Evolutionary conservation across 1,139 yeast species (phyloP), one percentile per base, ranked within the genome.

Genomic region (Casaregolazyma lundiana): DNA sequence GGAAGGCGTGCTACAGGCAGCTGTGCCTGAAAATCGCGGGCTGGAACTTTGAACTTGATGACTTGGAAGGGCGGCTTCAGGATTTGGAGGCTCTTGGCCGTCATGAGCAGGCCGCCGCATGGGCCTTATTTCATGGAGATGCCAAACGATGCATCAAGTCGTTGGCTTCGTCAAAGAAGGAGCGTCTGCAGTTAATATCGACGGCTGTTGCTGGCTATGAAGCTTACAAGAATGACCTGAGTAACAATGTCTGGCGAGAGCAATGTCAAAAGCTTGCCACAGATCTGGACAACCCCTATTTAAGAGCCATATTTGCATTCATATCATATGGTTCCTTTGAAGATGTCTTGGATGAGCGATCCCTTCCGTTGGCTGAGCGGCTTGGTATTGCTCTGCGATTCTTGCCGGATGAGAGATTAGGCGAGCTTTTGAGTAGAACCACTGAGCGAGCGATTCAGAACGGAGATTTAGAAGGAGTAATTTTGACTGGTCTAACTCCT

Each of bases 281-380:
- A 19, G 97, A 88, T 55, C 70, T 92, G 46, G 95, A 85, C 15
- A 84, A 87, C 59, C 97, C 97, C 0, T 92, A 92, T 61, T 68
- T 92, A 51, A 69, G 97, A 36, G 96, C 95, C 0, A 86, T 90
- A 1, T 92, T 92, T 71, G 96, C 97, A 0, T 92, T 82, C 57
- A 84, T 92, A 47, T 89, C 97, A 0, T 97, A 92, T 60, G 86
- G 88, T 45, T 95, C 90, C 53, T 92, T 97, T 97, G 82, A 92
- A 81, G 97, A 88, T 61, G 96, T 92, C 2, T 71, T 92, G 48
- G 96, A 89, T 61, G 97, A 92, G 58, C 81, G 84, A 32, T 84
- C 96, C 1, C 72, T 92, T 41, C 96, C 98, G 0, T 69, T 92
- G 40, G 72, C 94, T 48, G 98, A 92, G 61, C 71, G 96, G 53